Evolutionary conservation across 2,329 filamentous ascomycete species (phyloP), one percentile per base, ranked within the genome.

Genomic region (Trichoderma sp.): DNA sequence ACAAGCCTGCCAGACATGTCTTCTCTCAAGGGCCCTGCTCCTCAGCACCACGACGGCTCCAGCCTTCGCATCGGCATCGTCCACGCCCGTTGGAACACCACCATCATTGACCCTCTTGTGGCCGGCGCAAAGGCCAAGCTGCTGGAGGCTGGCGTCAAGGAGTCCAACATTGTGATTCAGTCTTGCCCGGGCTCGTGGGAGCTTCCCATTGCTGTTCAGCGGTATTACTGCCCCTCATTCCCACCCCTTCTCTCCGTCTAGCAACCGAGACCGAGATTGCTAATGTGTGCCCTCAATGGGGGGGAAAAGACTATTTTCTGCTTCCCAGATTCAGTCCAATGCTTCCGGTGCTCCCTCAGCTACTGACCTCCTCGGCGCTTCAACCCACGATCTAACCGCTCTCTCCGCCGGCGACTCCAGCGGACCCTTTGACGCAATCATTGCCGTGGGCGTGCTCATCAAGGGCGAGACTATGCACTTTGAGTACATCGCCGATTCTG

Each of bases 381-480:
- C 84, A 27, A 86, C 91, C 1, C 84, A 90, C 34, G 91, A 97
- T 78, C 85, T 93, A 35, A 83, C 85, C 32, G 80, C 85, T 15
- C 74, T 82, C 19, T 71, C 77, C 48, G 70, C 77, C 34, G 75
- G 80, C 3, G 72, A 80, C 3, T 77, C 79, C n/a, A 81, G 86
- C 68, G 81, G 84, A 67, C 88, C 93, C 22, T 98, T 98, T 75
- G 94, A 98, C 77, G 95, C 95, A 70, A 89, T 99, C 71, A 94
- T 99, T 72, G 93, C 95, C 64, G 92, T 99, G 73, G 95, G 95
- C 67, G 94, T 97, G 67, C 87, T 99, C 70, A 97, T 99, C 83
- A 99, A 99, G 84, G 95, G 95, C 78, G 92, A 97, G 81, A 98
- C 95, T 7, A 97, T 97, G 93, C 95, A 99, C 82, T 99, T 99